These are phyloP conservation scores for Tremellales sp. DNA, from an alignment of 1,284 basidiomycete species.

Conservation along the genomic window DNA sequence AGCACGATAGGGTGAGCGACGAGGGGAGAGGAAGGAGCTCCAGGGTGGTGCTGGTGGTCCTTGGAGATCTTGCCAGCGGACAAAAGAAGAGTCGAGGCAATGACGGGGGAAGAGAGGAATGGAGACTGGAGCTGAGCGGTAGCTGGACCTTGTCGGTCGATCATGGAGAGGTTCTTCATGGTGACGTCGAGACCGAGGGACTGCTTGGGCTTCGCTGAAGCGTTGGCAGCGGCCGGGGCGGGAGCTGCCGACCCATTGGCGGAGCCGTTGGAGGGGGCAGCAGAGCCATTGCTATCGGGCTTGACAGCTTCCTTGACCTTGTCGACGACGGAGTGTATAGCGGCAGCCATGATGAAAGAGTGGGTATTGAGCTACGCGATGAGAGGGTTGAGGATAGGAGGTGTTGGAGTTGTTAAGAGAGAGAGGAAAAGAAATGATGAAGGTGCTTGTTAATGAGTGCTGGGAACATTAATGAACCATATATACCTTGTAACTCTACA, in stretches of 20 bases:
- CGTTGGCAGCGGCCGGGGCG: not conserved
- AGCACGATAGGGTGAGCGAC: not conserved
- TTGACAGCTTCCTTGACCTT: not conserved
- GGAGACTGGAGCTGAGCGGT: not conserved
- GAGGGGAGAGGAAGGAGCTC: not conserved
- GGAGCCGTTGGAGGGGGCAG: not conserved
- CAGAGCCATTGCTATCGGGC: too few relatives aligned
- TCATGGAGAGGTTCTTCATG: not conserved
- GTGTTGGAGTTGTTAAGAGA: too few relatives aligned
- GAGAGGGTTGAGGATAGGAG: too few relatives aligned
- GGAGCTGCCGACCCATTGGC: not conserved
- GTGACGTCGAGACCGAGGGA: not conserved
- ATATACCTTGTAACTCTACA: too few relatives aligned
- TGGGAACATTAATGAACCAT: too few relatives aligned
- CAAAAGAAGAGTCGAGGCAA: not conserved
- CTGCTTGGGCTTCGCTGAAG: not conserved
- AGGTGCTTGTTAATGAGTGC: too few relatives aligned
- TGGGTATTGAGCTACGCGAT: too few relatives aligned
- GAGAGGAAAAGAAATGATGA: too few relatives aligned
- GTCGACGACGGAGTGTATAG: not conserved
- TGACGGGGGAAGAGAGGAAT: not conserved
- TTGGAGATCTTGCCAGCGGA: not conserved
- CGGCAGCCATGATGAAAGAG: not conserved
- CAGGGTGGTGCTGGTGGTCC: not conserved
- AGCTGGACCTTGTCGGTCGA: not conserved